phyloP scores from a whole-genome alignment of 2,329 filamentous ascomycete genomes.

The Alternaria ventricosa region DNA sequence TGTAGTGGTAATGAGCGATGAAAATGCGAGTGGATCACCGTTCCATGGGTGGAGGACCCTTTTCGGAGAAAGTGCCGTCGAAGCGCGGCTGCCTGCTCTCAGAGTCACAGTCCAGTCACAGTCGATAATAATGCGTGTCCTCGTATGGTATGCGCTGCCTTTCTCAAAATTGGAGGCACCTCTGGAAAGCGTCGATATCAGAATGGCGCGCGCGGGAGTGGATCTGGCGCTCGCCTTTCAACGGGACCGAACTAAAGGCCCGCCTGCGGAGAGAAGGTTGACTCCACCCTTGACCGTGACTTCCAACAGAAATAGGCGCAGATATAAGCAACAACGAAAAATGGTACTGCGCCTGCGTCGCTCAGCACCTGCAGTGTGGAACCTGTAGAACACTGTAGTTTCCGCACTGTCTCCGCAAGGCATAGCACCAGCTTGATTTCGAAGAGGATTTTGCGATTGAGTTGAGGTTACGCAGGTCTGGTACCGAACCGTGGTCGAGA shows the following conservation, averaged over 20 bases:
- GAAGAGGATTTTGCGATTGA: background rate
- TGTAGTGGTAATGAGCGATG: background rate
- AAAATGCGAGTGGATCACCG: background rate
- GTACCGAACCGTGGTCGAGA: slow-evolving; percentile 29
- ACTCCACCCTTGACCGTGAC: slow-evolving; percentile 18
- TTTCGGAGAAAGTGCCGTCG: background rate
- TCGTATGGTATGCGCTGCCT: background rate
- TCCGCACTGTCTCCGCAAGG: slow-evolving; percentile 1
- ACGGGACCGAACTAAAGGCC: slow-evolving; percentile 14
- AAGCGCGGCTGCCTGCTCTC: background rate
- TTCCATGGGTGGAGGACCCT: background rate
- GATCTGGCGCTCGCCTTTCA: background rate
- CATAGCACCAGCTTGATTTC: slow-evolving; percentile 7
- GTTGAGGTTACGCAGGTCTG: slow-evolving; percentile 1
- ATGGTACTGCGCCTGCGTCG: background rate
- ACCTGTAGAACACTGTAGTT: slow-evolving; percentile 2
- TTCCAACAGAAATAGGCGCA: slow-evolving; percentile 18
- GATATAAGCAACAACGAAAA: background rate
- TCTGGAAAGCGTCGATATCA: background rate
- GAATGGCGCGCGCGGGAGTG: slow-evolving; percentile 4
- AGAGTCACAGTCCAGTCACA: background rate
- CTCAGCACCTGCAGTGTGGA: background rate
- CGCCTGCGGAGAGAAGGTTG: slow-evolving; percentile 3
- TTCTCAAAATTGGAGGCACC: background rate
- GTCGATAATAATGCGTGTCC: background rate